Percentiles rank a stretch among this genome's conserved stretches.
These are phyloP conservation scores for Myxozyma monticola DNA, from an alignment of 805 yeast genomes.

Conservation along the genomic window DNA sequence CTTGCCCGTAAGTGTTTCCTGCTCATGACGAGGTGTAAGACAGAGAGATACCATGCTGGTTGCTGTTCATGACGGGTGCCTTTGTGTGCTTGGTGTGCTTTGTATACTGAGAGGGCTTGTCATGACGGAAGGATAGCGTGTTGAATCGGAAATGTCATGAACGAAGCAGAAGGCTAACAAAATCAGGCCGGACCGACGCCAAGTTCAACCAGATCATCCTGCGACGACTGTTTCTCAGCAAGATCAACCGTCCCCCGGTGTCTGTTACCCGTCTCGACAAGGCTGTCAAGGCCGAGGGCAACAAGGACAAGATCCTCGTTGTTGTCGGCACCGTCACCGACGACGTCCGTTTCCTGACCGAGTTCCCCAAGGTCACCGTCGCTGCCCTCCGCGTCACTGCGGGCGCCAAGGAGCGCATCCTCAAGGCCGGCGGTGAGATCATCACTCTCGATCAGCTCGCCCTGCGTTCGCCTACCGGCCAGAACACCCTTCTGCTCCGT, in stretches of 20 bases:
- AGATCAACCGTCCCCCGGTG: constrained; percentile 99
- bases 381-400: constrained; percentile 99
- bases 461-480: constrained; percentile 98
- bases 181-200: constrained; percentile 86
- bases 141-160: not conserved
- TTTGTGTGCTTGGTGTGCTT: no score
- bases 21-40: no score
- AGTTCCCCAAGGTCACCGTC: constrained; percentile 94
- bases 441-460: constrained; percentile 99
- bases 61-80: no score
- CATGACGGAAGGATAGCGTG: no score
- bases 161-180: not conserved
- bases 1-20: constrained; percentile 99
- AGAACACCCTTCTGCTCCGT: constrained; percentile 95
- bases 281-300: constrained; percentile 79
- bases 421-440: constrained; percentile 99
- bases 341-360: constrained; percentile 82
- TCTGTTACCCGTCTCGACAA: constrained; percentile 88
- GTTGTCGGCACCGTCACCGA: constrained; percentile 99
- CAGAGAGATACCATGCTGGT: no score
- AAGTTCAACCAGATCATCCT: constrained; percentile 98
- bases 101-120: no score
- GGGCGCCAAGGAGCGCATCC: constrained; percentile 95
- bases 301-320: constrained; percentile 88
- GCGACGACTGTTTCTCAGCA: constrained; percentile 92